Evolutionary conservation across 1,284 basidiomycete species (phyloP), one percentile per base, ranked within the genome.

Genomic region (Phylloboletellus chloephorus): DNA sequence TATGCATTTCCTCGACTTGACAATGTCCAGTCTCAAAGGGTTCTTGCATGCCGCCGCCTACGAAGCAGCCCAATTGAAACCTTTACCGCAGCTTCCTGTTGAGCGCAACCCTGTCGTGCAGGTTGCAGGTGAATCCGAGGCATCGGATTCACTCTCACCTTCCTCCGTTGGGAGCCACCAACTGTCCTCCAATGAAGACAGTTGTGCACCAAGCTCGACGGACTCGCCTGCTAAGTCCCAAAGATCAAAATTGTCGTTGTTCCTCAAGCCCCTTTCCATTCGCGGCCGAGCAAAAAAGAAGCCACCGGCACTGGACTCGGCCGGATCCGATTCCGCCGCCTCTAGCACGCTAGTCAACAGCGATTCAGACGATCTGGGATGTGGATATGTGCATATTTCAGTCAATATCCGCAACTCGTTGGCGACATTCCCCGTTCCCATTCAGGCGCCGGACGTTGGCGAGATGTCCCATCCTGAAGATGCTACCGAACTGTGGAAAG

Each of bases 391-490:
- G 5, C 39, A 49, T 19, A 39, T 63, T 17, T 57, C 59, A 12
- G 20, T 48, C 35, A 50, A 58, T 5, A 48, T 60, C 25, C 55
- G 56, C 13, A 46, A 56, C 32, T 61, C 59, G 5, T 32, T 65
- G 44, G 52, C 46, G 3, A 49, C 54, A 25, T 65, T 65, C 32
- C 58, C 63, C 11, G 36, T 65, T 11, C 25, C 37, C 9, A 46
- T 63, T 12, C 44, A 48, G 30, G 33, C 24, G 3, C 24, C 39
- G 7, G 38, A 34, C 13, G 26, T 45, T n/a, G 49, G 46, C 21
- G 40, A 31, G n/a, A 20, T 48, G n/a, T 31, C 49, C 15, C 63
- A 65, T 24, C 52, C 56, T 2, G 59, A 63, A 16, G 59, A 65
- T 12, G 40, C 19, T 3, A 41, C 44, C 1, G 63, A 61, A 37